A percentile compares a stretch with the other conserved stretches of the same genome.
phyloP scores from a whole-genome alignment of 225 moss, liverwort and hornwort genomes.

The Rhytidiadelphus loreus region DNA sequence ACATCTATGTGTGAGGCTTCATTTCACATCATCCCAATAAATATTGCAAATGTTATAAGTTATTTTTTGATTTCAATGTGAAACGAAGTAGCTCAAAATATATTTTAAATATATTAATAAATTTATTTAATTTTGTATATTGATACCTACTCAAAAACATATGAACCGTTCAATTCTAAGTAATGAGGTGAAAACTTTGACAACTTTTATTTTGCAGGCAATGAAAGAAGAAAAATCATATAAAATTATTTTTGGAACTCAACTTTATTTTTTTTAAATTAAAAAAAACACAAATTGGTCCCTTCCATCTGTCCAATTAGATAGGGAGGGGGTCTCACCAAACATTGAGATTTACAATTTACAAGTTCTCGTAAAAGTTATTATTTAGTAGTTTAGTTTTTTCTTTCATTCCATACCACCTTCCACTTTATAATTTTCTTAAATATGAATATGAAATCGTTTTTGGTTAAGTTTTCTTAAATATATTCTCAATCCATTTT shows the following conservation, averaged over 20 bases:
- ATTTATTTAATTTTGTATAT: not conserved
- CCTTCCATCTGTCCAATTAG: too few species aligned
- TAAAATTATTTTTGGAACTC: not conserved
- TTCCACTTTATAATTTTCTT: accelerated
- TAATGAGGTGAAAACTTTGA: not conserved
- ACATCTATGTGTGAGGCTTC: not conserved
- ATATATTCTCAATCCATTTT: not conserved
- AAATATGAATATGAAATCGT: not conserved
- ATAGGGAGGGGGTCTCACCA: too few species aligned
- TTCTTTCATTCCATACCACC: not conserved
- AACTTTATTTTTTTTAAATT: too few species aligned
- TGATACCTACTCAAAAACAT: not conserved
- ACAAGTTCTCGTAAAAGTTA: too few species aligned
- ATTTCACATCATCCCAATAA: accelerated
- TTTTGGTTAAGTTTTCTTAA: not conserved
- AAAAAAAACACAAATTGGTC: too few species aligned
- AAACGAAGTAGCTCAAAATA: accelerated
- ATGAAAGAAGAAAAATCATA: not conserved
- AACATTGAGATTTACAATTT: too few species aligned
- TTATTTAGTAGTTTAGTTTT: too few species aligned
- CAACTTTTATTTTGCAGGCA: too few species aligned
- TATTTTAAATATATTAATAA: too few species aligned
- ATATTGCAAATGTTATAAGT: not conserved
- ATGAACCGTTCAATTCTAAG: not conserved
- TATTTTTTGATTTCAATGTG: not conserved